Evolutionary conservation across 2,329 filamentous ascomycete species (phyloP), one percentile per base, ranked within the genome.

Genomic region (Neofusicoccum parvum): DNA sequence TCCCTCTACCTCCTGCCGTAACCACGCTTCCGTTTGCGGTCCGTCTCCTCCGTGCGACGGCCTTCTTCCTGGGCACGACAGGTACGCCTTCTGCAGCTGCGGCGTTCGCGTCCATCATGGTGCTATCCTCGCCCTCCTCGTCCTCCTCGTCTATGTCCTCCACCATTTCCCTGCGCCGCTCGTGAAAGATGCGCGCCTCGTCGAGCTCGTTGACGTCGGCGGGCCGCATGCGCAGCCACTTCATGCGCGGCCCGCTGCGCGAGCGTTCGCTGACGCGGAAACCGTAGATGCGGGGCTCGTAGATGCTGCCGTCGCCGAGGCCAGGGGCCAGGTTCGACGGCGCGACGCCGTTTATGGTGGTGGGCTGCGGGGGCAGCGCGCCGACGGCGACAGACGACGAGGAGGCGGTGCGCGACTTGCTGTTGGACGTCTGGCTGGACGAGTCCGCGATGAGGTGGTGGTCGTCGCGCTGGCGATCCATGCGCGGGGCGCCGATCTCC

Each of bases 251-350:
- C 0, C 95, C 95, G 27, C 92, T 93, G 70, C 91, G 88, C 48
- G 95, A 92, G 66, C 94, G 85, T 79, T 98, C 95, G 17, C 92
- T 94, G 23, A 99, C 95, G 68, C 91, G 88, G 82, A 99, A 99
- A 34, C 95, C 95, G 79, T 98, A 99, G 76, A 99, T 98, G 70
- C 90, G 91, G 66, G 95, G 93, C 75, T 97, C 92, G 80, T 98
- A 98, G 72, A 97, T 92, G 76, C 89, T 92, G 66, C 88, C 88
- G 56, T 82, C 82, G 11, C 95, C 95, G 2, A 99, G 84, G 1
- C 93, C 92, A 0, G 95, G 94, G 1, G 91, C 94, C 69, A 97
- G 90, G 77, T 98, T 99, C 71, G 88, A 86, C 4, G 91, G 87
- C 69, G 92, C 89, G 73, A 97, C 88, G 73, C 95, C 95, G 77